Percentiles rank a stretch among this genome's conserved stretches.
Conservation (phyloP, 441 rosid species). For the Flueggea neowawraea region DNA sequence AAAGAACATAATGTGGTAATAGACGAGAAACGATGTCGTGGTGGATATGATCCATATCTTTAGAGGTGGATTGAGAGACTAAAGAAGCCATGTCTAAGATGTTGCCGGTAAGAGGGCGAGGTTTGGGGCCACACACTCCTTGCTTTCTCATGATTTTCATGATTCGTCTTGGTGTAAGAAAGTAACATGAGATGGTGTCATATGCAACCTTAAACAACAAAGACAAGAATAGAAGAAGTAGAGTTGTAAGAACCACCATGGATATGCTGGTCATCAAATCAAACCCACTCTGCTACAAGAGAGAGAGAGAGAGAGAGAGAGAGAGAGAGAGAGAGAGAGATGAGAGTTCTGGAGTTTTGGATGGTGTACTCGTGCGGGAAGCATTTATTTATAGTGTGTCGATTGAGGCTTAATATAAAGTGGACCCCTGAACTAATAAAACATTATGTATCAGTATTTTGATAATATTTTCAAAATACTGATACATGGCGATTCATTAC, state of each 20-base stretch:
- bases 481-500: too few species aligned
- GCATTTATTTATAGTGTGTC: too few species aligned
- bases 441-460: too few species aligned
- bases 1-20: slow-evolving; percentile 72
- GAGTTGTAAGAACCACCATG: slow-evolving; percentile 24
- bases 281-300: too few species aligned
- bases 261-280: too few species aligned
- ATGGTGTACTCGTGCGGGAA: too few species aligned
- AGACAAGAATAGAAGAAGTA: slow-evolving; percentile 27
- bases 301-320: too few species aligned
- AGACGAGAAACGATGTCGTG: slow-evolving; percentile 81
- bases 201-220: slow-evolving; percentile 36
- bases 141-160: slow-evolving; percentile 66
- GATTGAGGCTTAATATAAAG: too few species aligned
- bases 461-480: too few species aligned
- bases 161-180: slow-evolving; percentile 73
- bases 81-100: slow-evolving; percentile 55
- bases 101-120: slow-evolving; percentile 73
- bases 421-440: too few species aligned
- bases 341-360: too few species aligned
- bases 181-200: slow-evolving; percentile 60
- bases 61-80: slow-evolving; percentile 54
- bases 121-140: slow-evolving; percentile 87
- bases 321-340: too few species aligned
- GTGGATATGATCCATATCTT: slow-evolving; percentile 49